Conservation (phyloP, 2,329 filamentous ascomycete genomes). For the Hymenoscyphus occultus region DNA sequence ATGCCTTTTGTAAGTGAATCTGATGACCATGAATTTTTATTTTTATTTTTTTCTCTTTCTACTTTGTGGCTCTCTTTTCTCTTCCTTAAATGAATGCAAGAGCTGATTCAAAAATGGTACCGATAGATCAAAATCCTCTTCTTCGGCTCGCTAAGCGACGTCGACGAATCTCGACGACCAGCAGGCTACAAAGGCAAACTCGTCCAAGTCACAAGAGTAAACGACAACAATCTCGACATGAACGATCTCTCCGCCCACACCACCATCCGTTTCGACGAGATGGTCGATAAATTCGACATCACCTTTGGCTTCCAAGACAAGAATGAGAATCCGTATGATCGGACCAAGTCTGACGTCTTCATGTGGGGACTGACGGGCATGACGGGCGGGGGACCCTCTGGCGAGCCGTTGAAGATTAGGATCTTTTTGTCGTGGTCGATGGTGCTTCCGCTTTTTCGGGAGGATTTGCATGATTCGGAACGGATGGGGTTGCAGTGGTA, state of each 20-base stretch:
- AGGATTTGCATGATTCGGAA: slow-evolving; percentile 2
- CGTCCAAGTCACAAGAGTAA: no score
- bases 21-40: no score
- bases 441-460: neutral
- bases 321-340: neutral
- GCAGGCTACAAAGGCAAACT: no score
- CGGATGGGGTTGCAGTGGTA: slow-evolving; percentile 6
- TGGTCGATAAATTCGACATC: neutral
- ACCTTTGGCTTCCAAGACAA: neutral
- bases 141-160: no score
- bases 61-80: neutral
- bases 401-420: neutral
- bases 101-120: no score
- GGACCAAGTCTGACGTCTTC: neutral
- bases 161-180: no score
- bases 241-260: no score
- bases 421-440: neutral
- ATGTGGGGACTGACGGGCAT: neutral
- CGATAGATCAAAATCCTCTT: no score
- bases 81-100: neutral
- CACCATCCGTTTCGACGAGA: neutral
- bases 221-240: no score
- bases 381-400: neutral
- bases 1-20: neutral
- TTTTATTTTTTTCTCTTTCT: no score